phyloP scores from a whole-genome alignment of 805 yeast species.

The Teunomyces pallodes region DNA sequence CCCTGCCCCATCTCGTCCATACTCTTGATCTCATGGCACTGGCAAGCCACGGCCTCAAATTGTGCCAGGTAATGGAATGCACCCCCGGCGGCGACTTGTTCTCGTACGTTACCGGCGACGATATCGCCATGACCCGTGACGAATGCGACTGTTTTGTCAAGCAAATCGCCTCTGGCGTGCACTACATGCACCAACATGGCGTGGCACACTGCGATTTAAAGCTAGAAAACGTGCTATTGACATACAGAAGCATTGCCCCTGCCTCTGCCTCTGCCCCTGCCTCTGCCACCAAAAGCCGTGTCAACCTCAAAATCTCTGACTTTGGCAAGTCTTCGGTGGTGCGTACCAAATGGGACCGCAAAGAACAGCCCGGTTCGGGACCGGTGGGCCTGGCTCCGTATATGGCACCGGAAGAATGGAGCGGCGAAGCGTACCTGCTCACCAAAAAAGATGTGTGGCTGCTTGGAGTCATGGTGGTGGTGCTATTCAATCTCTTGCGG shows the following conservation, averaged over 20 bases:
- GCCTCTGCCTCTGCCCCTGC: conserved; percentile 8
- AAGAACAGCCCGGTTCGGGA: conserved; percentile 59
- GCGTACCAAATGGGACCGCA: conserved; percentile 81
- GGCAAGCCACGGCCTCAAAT: conserved; percentile 12
- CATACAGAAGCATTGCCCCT: conserved; percentile 32
- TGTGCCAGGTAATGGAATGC: conserved; percentile 40
- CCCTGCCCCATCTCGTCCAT: conserved; percentile 72
- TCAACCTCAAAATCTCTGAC: conserved; percentile 49
- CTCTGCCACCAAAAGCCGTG: not conserved
- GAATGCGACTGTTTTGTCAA: conserved; percentile 91
- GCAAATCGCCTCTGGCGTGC: conserved; percentile 77
- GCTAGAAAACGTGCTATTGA: conserved; percentile 76
- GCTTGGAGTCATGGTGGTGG: conserved; percentile 53
- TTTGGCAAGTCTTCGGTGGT: conserved; percentile 92
- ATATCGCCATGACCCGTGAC: conserved; percentile 21
- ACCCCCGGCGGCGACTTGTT: conserved; percentile 37
- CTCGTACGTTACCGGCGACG: conserved; percentile 22
- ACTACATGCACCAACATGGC: conserved; percentile 86
- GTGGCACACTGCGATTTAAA: conserved; percentile 93
- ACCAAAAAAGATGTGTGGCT: conserved; percentile 88
- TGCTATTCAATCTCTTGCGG: conserved; percentile 30
- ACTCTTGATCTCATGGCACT: conserved; percentile 70
- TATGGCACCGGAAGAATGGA: conserved; percentile 88
- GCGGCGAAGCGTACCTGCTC: conserved; percentile 55
- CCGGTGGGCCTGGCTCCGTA: conserved; percentile 85